phyloP scores from a whole-genome alignment of 2,329 filamentous ascomycete genomes.

The Orbilia brochopaga region DNA sequence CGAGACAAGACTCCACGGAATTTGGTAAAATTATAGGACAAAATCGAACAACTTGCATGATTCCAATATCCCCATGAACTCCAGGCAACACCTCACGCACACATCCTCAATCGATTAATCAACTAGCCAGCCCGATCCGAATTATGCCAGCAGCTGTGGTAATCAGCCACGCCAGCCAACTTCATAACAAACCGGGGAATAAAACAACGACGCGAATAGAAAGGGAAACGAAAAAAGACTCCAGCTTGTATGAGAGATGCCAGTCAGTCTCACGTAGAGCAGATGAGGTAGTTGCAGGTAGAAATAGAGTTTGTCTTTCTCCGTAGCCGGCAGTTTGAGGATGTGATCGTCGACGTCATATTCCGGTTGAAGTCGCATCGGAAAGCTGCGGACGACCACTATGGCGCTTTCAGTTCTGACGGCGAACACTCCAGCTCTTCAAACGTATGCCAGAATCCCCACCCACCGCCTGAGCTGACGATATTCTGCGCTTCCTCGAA shows the following conservation, averaged over 20 bases:
- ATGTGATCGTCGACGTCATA: too few relatives aligned
- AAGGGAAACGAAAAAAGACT: too few relatives aligned
- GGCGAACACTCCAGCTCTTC: constrained; percentile 47
- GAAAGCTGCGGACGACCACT: not conserved
- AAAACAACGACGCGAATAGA: too few relatives aligned
- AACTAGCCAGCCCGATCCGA: not conserved
- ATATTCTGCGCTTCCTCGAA: constrained; percentile 29
- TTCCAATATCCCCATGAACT: constrained; percentile 14
- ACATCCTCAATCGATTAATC: not conserved
- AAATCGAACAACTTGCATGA: not conserved
- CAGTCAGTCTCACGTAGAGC: too few relatives aligned
- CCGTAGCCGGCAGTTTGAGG: too few relatives aligned
- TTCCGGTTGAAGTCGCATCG: too few relatives aligned
- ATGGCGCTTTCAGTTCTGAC: constrained; percentile 33
- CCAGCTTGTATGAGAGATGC: too few relatives aligned
- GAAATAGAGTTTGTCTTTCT: too few relatives aligned
- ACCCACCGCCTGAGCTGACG: constrained; percentile 22
- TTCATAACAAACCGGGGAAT: not conserved
- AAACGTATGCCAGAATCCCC: constrained; percentile 45
- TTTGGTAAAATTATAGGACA: constrained; percentile 7
- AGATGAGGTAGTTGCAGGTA: too few relatives aligned
- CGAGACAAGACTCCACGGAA: too few relatives aligned
- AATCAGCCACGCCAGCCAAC: not conserved
- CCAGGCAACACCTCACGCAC: constrained; percentile 17
- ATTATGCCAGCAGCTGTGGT: not conserved